phyloP scores from a whole-genome alignment of 108 stramenopile genomes.

The Thalassiosira profunda region DNA sequence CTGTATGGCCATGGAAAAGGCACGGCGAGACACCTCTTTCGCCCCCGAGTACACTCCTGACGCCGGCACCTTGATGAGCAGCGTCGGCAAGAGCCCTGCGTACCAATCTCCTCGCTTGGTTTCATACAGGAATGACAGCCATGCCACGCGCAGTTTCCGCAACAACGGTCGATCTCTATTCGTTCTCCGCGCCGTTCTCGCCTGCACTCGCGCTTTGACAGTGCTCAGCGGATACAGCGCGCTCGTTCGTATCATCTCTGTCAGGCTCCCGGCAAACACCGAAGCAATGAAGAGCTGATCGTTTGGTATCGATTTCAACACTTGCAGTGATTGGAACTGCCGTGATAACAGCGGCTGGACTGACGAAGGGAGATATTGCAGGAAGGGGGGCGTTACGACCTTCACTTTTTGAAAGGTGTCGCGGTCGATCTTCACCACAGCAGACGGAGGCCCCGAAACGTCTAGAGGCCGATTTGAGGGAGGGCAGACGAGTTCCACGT shows the following conservation, averaged over 20 bases:
- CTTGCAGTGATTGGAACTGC: slow-evolving; percentile 41
- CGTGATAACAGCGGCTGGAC: slow-evolving; percentile 32
- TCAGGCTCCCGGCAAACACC: slow-evolving; percentile 68
- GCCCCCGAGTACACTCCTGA: slow-evolving; percentile 85
- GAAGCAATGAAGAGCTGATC: slow-evolving; percentile 71
- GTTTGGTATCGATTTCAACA: slow-evolving; percentile 72
- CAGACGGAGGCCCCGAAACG: neutral
- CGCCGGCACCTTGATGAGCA: slow-evolving; percentile 79
- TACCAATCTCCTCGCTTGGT: slow-evolving; percentile 71
- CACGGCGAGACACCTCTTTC: slow-evolving; percentile 71
- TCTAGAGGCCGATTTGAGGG: slow-evolving; percentile 12
- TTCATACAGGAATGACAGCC: slow-evolving; percentile 49
- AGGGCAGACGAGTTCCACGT: slow-evolving; percentile 28
- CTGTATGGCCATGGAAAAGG: slow-evolving; percentile 46
- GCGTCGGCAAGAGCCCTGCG: slow-evolving; percentile 71
- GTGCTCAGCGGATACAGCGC: slow-evolving; percentile 79
- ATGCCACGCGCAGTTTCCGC: slow-evolving; percentile 43
- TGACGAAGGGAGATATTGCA: slow-evolving; percentile 37
- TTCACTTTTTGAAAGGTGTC: slow-evolving; percentile 42
- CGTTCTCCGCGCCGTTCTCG: slow-evolving; percentile 32
- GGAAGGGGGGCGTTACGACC: slow-evolving; percentile 26
- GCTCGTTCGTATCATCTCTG: slow-evolving; percentile 73
- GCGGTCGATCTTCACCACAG: slow-evolving; percentile 39
- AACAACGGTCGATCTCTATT: slow-evolving; percentile 27
- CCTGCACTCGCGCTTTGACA: slow-evolving; percentile 78